Evolutionary conservation across 169 alveolate genomes (phyloP).

Genomic region (Theileria parva): DNA sequence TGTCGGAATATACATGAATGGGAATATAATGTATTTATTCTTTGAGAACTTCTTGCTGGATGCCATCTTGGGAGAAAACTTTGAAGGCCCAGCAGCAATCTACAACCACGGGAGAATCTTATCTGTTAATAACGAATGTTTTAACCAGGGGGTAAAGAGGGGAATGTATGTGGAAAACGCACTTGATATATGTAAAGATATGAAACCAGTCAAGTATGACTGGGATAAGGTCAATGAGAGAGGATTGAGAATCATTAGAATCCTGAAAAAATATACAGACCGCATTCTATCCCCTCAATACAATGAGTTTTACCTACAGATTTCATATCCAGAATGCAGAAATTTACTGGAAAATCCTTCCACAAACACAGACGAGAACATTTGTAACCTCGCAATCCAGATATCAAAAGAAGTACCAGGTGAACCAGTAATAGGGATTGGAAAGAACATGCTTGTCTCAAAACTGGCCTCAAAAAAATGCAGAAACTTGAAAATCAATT

Average conservation of each 20-base stretch:
- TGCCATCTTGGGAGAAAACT: conserved; percentile 16
- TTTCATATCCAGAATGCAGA: conserved; percentile 1
- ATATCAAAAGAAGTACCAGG: conserved; percentile 28
- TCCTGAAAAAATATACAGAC: conserved; percentile 7
- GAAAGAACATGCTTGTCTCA: conserved; percentile 46
- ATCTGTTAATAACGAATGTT: conserved; percentile 18
- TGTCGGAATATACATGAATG: conserved; percentile 21
- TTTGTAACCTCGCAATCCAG: conserved; percentile 18
- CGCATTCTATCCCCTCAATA: conserved; percentile 35
- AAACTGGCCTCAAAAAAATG: conserved; percentile 48
- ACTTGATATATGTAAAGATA: conserved; percentile 7
- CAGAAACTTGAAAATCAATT: conserved; percentile 13
- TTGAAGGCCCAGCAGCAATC: conserved; percentile 3
- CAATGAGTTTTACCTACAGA: conserved; percentile 40
- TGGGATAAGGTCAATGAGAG: conserved; percentile 31
- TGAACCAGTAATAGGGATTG: conserved; percentile 34
- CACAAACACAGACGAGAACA: conserved; percentile 13
- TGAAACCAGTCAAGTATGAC: conserved; percentile 36
- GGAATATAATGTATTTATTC: conserved; percentile 29
- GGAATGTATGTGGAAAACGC: conserved; percentile 47
- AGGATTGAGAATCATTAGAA: conserved; percentile 30
- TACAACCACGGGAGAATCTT: neutral
- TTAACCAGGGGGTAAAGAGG: conserved; percentile 15
- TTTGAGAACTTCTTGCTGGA: conserved; percentile 49
- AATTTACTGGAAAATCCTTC: neutral